These are phyloP conservation scores for Lactarius tabidus DNA, from an alignment of 768 basidiomycete species.

Conservation along the genomic window DNA sequence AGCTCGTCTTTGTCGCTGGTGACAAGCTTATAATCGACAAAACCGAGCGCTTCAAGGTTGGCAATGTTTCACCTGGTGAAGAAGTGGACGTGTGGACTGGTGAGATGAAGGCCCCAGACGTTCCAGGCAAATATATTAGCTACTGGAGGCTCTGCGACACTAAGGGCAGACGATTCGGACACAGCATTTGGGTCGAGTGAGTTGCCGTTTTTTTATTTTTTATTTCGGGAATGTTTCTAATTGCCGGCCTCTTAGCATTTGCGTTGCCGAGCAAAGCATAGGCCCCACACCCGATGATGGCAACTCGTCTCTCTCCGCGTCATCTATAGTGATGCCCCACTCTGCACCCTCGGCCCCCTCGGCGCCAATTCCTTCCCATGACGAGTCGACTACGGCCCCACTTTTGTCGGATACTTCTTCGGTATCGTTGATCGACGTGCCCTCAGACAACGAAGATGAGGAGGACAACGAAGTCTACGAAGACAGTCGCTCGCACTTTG, in stretches of 20 bases:
- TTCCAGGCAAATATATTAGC: constrained; percentile 65
- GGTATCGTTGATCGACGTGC: constrained; percentile 57
- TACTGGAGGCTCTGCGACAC: constrained; percentile 72
- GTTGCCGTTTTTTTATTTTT: constrained; percentile 29
- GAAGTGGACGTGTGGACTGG: constrained; percentile 64
- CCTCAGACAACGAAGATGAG: constrained; percentile 47
- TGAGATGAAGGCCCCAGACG: constrained; percentile 80
- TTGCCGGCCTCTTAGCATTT: constrained; percentile 44
- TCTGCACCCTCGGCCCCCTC: constrained; percentile 18
- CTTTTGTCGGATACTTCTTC: constrained; percentile 38
- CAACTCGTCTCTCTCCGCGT: constrained; percentile 57
- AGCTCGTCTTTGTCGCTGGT: constrained; percentile 69
- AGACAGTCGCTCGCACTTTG: constrained; percentile 47
- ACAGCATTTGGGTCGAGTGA: constrained; percentile 78
- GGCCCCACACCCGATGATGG: constrained; percentile 31
- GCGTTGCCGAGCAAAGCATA: constrained; percentile 51
- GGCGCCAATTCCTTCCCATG: constrained; percentile 18
- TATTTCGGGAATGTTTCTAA: neutral
- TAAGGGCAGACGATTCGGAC: constrained; percentile 58
- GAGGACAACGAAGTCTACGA: constrained; percentile 56
- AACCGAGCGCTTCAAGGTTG: constrained; percentile 44
- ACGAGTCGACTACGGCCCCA: constrained; percentile 30
- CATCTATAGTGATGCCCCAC: constrained; percentile 68
- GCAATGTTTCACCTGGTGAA: constrained; percentile 51
- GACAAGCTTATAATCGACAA: constrained; percentile 47